These are phyloP conservation scores for Abrus pulchellus DNA, from an alignment of 306 rosid species.

Conservation along the genomic window DNA sequence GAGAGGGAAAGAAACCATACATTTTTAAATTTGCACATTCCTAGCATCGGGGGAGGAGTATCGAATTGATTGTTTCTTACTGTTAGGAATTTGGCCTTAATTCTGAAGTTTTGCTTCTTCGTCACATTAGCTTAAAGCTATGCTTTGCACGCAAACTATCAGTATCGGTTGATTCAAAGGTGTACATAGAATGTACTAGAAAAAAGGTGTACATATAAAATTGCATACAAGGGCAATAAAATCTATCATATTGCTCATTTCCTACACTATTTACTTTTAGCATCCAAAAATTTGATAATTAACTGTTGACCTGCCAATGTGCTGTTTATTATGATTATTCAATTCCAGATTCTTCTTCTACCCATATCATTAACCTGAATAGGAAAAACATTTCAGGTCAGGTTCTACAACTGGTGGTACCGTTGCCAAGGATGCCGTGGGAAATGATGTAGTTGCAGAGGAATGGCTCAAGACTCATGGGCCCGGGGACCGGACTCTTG, in stretches of 20 bases:
- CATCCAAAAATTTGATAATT: conserved; percentile 27
- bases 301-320: conserved; percentile 1
- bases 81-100: background rate
- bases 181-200: background rate
- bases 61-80: conserved; percentile 2
- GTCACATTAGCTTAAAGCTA: conserved; percentile 9
- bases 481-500: conserved; percentile 90
- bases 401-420: conserved; percentile 71
- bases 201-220: background rate
- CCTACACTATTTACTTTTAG: background rate
- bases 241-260: background rate
- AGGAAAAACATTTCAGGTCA: conserved; percentile 55
- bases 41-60: conserved; percentile 8
- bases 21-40: conserved; percentile 12
- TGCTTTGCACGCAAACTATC: conserved; percentile 2
- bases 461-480: conserved; percentile 90
- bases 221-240: background rate
- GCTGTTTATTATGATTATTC: conserved; percentile 36
- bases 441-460: conserved; percentile 81
- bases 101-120: conserved; percentile 1
- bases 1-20: background rate
- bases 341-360: conserved; percentile 25
- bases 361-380: background rate
- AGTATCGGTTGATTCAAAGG: background rate
- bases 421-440: conserved; percentile 88